A percentile compares a stretch with the other conserved stretches of the same genome.
Conservation (phyloP, 2,329 filamentous ascomycete genomes). For the Eutypa lata region DNA sequence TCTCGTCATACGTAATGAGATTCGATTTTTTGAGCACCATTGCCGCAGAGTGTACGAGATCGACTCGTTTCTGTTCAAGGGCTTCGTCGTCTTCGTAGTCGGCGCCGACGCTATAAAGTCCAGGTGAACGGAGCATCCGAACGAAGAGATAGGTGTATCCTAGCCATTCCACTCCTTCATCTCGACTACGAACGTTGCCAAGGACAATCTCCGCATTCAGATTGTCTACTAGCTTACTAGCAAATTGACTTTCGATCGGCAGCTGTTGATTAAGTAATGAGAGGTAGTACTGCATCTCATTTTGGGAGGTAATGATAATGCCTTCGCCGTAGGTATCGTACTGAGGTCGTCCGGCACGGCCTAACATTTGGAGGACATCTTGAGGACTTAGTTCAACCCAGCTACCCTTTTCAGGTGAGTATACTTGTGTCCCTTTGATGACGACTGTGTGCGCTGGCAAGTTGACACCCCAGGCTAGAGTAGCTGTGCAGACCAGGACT, state of each 20-base stretch:
- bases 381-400: conserved; percentile 98
- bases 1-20: conserved; percentile 93
- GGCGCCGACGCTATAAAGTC: conserved; percentile 89
- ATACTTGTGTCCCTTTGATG: conserved; percentile 97
- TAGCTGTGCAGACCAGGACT: conserved; percentile 94
- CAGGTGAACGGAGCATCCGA: conserved; percentile 93
- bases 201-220: conserved; percentile 95
- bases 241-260: conserved; percentile 94
- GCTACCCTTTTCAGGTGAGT: conserved; percentile 96
- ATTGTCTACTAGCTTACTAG: conserved; percentile 90
- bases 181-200: conserved; percentile 84
- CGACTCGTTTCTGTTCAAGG: conserved; percentile 95
- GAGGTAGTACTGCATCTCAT: conserved; percentile 94
- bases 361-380: conserved; percentile 97
- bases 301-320: conserved; percentile 96
- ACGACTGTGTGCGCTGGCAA: conserved; percentile 96
- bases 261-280: conserved; percentile 95
- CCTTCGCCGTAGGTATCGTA: conserved; percentile 98
- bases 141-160: conserved; percentile 98
- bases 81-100: conserved; percentile 93
- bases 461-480: conserved; percentile 99
- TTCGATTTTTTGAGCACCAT: conserved; percentile 81
- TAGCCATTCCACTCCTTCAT: conserved; percentile 98
- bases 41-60: conserved; percentile 92
- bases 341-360: conserved; percentile 91